phyloP scores from a whole-genome alignment of 345 rosid genomes.

The Hypericum androsaemum region DNA sequence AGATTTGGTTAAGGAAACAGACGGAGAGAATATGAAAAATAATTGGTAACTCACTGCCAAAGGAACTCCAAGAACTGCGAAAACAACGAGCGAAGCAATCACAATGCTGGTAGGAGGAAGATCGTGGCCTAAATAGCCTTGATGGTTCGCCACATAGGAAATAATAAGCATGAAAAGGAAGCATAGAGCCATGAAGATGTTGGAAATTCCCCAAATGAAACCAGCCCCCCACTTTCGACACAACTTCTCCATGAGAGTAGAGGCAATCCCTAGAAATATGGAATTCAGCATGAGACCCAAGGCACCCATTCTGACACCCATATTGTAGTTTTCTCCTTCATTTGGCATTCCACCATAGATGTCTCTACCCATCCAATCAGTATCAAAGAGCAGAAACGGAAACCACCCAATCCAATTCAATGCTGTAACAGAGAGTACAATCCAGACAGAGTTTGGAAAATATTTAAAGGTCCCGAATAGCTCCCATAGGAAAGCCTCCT shows the following conservation, averaged over 20 bases:
- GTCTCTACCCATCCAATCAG: constrained; percentile 99
- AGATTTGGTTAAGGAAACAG: too few species aligned
- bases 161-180: constrained; percentile 69
- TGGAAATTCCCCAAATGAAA: constrained; percentile 80
- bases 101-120: constrained; percentile 66
- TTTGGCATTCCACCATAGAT: constrained; percentile 80
- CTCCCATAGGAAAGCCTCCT: constrained; percentile 91
- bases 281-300: constrained; percentile 90
- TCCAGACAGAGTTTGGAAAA: constrained; percentile 66
- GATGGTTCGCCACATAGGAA: constrained; percentile 45
- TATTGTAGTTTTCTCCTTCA: constrained; percentile 47
- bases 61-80: constrained; percentile 79
- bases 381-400: constrained; percentile 84
- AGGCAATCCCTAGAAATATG: constrained; percentile 78
- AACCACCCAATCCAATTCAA: constrained; percentile 92
- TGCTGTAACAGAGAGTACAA: constrained; percentile 66
- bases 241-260: constrained; percentile 86
- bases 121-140: constrained; percentile 46
- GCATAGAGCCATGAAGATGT: constrained; percentile 75
- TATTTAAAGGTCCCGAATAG: constrained; percentile 78
- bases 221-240: constrained; percentile 96
- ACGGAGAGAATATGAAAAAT: too few species aligned
- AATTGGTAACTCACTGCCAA: constrained; percentile 61
- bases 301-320: constrained; percentile 88
- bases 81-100: constrained; percentile 48